Conservation (phyloP, 106 monocot species). For the Alisma plantagoaquatica region DNA sequence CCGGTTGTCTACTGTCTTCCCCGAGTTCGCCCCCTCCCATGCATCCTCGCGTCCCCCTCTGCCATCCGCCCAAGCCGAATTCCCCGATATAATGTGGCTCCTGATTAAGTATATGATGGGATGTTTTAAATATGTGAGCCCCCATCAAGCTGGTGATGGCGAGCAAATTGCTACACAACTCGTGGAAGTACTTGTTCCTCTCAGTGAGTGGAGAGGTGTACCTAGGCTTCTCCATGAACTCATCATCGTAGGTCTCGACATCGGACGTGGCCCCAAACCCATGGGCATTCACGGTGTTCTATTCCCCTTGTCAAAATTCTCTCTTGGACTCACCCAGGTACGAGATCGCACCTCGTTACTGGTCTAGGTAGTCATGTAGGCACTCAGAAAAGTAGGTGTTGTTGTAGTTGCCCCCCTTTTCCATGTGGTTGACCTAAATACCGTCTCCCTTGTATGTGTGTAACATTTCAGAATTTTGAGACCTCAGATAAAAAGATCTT, state of each 20-base stretch:
- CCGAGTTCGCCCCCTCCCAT: no score
- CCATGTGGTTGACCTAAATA: neutral
- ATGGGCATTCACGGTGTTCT: conserved; percentile 8
- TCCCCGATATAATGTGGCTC: no score
- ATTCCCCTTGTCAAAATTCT: neutral
- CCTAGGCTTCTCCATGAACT: conserved; percentile 12
- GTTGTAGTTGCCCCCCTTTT: neutral
- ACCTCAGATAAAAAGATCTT: no score
- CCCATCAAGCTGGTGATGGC: conserved; percentile 11
- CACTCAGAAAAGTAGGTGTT: conserved; percentile 4
- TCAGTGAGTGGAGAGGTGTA: conserved; percentile 16
- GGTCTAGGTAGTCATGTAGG: conserved; percentile 13
- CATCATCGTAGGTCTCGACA: conserved; percentile 14
- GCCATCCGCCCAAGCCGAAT: no score
- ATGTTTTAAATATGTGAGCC: no score
- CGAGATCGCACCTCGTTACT: conserved; percentile 14
- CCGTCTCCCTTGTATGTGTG: conserved; percentile 9
- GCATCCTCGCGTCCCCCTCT: no score
- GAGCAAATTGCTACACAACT: conserved; percentile 18
- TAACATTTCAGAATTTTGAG: no score
- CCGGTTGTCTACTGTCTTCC: no score
- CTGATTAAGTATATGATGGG: no score
- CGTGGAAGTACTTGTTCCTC: conserved; percentile 18
- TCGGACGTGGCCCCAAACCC: conserved; percentile 19
- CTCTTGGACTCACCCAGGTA: neutral